Conservation (phyloP, 768 basidiomycete genomes). For the Mycena leptocephala region DNA sequence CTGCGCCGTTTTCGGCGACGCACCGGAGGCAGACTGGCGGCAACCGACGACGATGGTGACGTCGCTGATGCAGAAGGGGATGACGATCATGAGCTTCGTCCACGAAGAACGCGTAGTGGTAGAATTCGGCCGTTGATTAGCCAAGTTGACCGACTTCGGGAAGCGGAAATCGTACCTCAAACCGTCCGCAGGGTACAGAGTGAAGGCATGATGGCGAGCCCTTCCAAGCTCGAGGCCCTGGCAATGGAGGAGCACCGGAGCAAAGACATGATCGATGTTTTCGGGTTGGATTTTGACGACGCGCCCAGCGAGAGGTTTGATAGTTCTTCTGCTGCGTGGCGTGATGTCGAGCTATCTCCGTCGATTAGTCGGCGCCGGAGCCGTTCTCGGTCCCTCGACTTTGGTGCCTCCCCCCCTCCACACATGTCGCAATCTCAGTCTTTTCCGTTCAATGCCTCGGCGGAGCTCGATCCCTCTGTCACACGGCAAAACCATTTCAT, state of each 20-base stretch:
- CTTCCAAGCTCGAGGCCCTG: slow-evolving; percentile 53
- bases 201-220: slow-evolving; percentile 65
- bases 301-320: not conserved
- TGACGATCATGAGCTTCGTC: slow-evolving; percentile 17
- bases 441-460: slow-evolving; percentile 42
- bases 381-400: slow-evolving; percentile 59
- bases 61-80: slow-evolving; percentile 60
- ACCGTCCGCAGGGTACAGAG: slow-evolving; percentile 78
- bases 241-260: slow-evolving; percentile 52
- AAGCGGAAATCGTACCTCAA: slow-evolving; percentile 57
- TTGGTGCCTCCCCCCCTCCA: slow-evolving; percentile 39
- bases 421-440: slow-evolving; percentile 42
- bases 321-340: slow-evolving; percentile 40
- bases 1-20: slow-evolving; percentile 81
- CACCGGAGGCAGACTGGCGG: slow-evolving; percentile 55
- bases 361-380: slow-evolving; percentile 61
- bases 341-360: slow-evolving; percentile 45
- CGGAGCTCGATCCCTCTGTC: slow-evolving; percentile 62
- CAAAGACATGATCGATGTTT: slow-evolving; percentile 52
- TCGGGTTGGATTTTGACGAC: slow-evolving; percentile 62
- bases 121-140: slow-evolving; percentile 59
- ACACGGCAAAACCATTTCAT: slow-evolving; percentile 98
- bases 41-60: slow-evolving; percentile 74
- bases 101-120: slow-evolving; percentile 44
- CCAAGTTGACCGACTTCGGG: slow-evolving; percentile 56